Conservation (phyloP, 2,329 filamentous ascomycete species). For the Penicillium sp. region DNA sequence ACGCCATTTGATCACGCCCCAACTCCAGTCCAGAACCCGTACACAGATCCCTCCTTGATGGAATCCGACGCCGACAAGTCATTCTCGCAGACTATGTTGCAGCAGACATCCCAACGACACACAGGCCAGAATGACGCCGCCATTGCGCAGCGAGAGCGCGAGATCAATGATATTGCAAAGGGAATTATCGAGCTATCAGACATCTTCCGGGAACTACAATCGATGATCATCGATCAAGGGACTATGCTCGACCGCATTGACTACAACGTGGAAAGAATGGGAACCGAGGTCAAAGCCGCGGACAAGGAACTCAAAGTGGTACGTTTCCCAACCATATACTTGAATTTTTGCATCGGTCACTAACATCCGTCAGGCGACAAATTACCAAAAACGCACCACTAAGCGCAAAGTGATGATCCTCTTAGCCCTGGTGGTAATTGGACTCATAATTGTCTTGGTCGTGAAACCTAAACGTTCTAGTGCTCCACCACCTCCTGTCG, state of each 20-base stretch:
- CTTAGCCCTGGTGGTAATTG: slow-evolving; percentile 78
- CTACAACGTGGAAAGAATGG: slow-evolving; percentile 96
- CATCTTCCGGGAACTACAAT: slow-evolving; percentile 93
- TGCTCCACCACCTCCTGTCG: slow-evolving; percentile 24
- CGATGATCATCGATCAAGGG: slow-evolving; percentile 90
- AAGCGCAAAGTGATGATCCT: slow-evolving; percentile 92
- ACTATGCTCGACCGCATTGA: slow-evolving; percentile 93
- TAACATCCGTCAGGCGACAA: slow-evolving; percentile 56
- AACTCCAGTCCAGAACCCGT: slow-evolving; percentile 59
- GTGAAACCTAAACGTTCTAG: slow-evolving; percentile 67
- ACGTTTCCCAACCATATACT: slow-evolving; percentile 28
- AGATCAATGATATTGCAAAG: slow-evolving; percentile 97
- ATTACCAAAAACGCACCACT: slow-evolving; percentile 82
- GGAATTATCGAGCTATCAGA: slow-evolving; percentile 96
- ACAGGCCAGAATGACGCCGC: slow-evolving; percentile 68
- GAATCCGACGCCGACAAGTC: slow-evolving; percentile 93
- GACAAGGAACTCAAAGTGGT: slow-evolving; percentile 86
- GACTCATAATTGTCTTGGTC: slow-evolving; percentile 78
- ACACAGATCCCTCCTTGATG: slow-evolving; percentile 80
- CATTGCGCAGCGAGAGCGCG: slow-evolving; percentile 88
- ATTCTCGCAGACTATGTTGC: slow-evolving; percentile 84
- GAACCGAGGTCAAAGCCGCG: slow-evolving; percentile 86
- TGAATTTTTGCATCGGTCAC: not conserved
- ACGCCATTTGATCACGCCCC: slow-evolving; percentile 51
- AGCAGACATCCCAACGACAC: slow-evolving; percentile 66